These are phyloP conservation scores for Thelephora terrestris DNA, from an alignment of 1,284 basidiomycete species.

Conservation along the genomic window DNA sequence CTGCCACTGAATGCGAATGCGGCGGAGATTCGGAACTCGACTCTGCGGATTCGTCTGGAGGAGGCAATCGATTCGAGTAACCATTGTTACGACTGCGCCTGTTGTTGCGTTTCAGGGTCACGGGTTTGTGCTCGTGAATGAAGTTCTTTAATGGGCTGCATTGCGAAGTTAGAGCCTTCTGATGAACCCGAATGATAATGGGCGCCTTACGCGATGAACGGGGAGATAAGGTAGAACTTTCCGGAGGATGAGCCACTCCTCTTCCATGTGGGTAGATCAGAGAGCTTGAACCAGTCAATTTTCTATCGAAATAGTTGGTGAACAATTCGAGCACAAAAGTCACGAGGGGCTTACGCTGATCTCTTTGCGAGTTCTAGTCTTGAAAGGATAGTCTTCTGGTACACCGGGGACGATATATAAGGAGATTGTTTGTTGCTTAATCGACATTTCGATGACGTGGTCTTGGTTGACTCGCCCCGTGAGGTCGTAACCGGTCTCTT, in stretches of 20 bases:
- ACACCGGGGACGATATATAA: slow-evolving; percentile 88
- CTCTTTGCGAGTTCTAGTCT: slow-evolving; percentile 94
- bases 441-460: slow-evolving; percentile 79
- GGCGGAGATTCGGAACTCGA: slow-evolving; percentile 10
- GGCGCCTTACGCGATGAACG: slow-evolving; percentile 75
- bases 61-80: slow-evolving; percentile 2
- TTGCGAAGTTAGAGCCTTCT: background rate
- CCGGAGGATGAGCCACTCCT: slow-evolving; percentile 63
- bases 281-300: slow-evolving; percentile 93
- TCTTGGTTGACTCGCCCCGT: slow-evolving; percentile 56
- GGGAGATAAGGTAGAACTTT: slow-evolving; percentile 93
- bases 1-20: slow-evolving; percentile 13
- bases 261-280: slow-evolving; percentile 91
- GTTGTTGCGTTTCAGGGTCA: slow-evolving; percentile 4
- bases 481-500: slow-evolving; percentile 91
- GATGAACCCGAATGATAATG: too few relatives aligned
- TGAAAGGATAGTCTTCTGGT: slow-evolving; percentile 84
- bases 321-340: slow-evolving; percentile 1
- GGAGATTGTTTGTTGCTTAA: slow-evolving; percentile 85
- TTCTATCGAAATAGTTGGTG: slow-evolving; percentile 41
- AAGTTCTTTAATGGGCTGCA: slow-evolving; percentile 56
- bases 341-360: slow-evolving; percentile 71
- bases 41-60: slow-evolving; percentile 7
- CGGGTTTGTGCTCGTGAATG: slow-evolving; percentile 32
- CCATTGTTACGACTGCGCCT: background rate